Percentiles rank a stretch among this genome's conserved stretches.
Evolutionary conservation across 192 early-diverging fungal species (phyloP).

Genomic region (Coemansia sp.): DNA sequence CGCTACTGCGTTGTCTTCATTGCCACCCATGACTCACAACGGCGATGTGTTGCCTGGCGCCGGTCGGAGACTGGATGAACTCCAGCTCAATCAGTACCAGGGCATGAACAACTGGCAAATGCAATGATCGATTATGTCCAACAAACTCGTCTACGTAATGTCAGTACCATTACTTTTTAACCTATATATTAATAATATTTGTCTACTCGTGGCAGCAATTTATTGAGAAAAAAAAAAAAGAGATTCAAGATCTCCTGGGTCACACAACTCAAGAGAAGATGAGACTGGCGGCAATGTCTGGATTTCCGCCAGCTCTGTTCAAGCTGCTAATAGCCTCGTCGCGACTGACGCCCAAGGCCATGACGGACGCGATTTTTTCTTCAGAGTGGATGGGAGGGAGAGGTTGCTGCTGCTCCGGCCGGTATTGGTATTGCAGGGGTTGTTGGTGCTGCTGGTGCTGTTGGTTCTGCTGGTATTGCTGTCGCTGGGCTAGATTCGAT

Average conservation of each 20-base stretch:
- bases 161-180: too few relatives aligned
- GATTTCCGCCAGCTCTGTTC: constrained; percentile 78
- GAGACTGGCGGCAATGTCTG: constrained; percentile 83
- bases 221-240: background rate
- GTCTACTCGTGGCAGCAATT: background rate
- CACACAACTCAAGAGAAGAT: constrained; percentile 61
- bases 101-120: constrained; percentile 34
- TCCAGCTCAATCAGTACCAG: constrained; percentile 41
- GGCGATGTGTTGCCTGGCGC: constrained; percentile 16
- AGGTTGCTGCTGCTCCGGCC: constrained; percentile 8
- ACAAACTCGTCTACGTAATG: background rate
- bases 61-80: constrained; percentile 27
- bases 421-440: constrained; percentile 14
- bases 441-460: background rate
- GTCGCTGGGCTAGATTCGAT: constrained; percentile 9
- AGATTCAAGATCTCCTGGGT: background rate
- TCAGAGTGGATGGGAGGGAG: constrained; percentile 58
- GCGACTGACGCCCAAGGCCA: constrained; percentile 76
- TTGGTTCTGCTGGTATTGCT: constrained; percentile 41
- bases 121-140: constrained; percentile 4
- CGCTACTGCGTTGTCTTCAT: constrained; percentile 9
- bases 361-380: constrained; percentile 68
- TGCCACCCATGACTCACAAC: constrained; percentile 32
- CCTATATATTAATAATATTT: background rate
- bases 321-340: constrained; percentile 79